phyloP scores from a whole-genome alignment of 164 flowering plant genomes.

The Vitis riparia region DNA sequence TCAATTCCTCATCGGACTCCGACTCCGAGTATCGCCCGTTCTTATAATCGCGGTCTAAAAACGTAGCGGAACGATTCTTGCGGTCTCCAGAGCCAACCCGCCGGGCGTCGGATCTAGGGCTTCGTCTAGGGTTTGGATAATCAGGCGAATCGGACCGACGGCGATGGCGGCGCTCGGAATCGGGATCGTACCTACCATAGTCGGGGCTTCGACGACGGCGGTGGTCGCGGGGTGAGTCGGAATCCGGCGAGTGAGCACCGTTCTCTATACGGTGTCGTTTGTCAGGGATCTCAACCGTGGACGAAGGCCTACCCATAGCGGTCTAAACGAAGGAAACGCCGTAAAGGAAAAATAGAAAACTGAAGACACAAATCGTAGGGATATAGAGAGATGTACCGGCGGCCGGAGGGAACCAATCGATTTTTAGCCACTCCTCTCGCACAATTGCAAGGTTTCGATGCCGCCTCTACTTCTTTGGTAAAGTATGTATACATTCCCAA shows the following conservation, averaged over 20 bases:
- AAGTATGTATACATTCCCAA: too few species aligned
- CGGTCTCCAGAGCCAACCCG: slow-evolving; percentile 8
- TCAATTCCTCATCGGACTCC: slow-evolving; percentile 90
- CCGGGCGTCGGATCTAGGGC: neutral
- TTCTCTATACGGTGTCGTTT: slow-evolving; percentile 6
- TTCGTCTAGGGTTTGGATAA: too few species aligned
- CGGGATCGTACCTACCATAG: neutral
- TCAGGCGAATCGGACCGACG: neutral
- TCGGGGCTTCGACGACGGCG: neutral
- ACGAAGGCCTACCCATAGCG: slow-evolving; percentile 18
- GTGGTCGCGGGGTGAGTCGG: neutral
- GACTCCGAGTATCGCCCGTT: slow-evolving; percentile 33
- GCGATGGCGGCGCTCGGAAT: neutral
- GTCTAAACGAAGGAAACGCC: too few species aligned
- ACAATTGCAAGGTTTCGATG: too few species aligned
- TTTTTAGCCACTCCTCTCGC: too few species aligned
- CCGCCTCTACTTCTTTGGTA: too few species aligned
- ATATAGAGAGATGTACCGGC: too few species aligned
- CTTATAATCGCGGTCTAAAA: slow-evolving; percentile 42
- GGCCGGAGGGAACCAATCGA: too few species aligned
- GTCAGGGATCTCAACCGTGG: slow-evolving; percentile 15
- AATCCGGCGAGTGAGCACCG: slow-evolving; percentile 1
- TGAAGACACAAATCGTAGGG: too few species aligned
- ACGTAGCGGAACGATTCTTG: slow-evolving; percentile 14
- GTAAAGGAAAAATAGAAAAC: too few species aligned